Base-by-base conservation (phyloP, 2,329 filamentous ascomycete genomes). In the Cephalotrichum gorgonifer region DNA sequence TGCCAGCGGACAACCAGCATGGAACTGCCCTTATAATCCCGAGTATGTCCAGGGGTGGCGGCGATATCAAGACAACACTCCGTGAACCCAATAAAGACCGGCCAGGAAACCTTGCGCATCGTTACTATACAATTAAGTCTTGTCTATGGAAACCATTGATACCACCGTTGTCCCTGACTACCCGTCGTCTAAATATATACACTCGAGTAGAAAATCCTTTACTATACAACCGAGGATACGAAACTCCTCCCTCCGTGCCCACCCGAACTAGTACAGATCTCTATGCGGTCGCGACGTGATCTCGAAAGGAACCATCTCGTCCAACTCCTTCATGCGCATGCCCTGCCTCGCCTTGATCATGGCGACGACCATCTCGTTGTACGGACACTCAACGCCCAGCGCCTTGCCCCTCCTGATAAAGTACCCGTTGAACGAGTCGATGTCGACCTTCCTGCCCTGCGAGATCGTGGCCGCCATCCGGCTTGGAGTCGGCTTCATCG, bases 391-490 rank as follows among this genome's bases (percentile, higher is more conserved):
- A n/a, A 95, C 70, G 2, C 87, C 86, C 52, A 90, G 58, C 60
- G 86, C 78, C 56, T 78, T 74, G 1, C 86, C 93, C 38, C 84
- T 76, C 46, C 71, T 74, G 28, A 94, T 74, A 52, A 98, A 85
- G 67, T 91, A 98, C 1, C 90, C 91, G 62, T 94, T 96, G 56
- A 91, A 77, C 58, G 84, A 95, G 43, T 90, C 79, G 38, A 96
- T 78, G 58, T 95, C 88, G 0, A 87, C 88, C 51, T 72, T 66
- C 52, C 69, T 67, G 1, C 86, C 84, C 1, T 66, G 62, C 11
- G 78, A 67, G 12, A 90, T 70, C 57, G 84, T 79, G 48, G 76
- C 73, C 6, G 86, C 68, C 80, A 95, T 88, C 20, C 72, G 75
- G 57, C 80, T 86, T 39, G 63, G 57, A 8, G 65, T 64, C 6